Percentiles rank a stretch among this genome's conserved stretches.
Conservation (phyloP, 192 early-diverging fungal species). For the Coemansia sp. region DNA sequence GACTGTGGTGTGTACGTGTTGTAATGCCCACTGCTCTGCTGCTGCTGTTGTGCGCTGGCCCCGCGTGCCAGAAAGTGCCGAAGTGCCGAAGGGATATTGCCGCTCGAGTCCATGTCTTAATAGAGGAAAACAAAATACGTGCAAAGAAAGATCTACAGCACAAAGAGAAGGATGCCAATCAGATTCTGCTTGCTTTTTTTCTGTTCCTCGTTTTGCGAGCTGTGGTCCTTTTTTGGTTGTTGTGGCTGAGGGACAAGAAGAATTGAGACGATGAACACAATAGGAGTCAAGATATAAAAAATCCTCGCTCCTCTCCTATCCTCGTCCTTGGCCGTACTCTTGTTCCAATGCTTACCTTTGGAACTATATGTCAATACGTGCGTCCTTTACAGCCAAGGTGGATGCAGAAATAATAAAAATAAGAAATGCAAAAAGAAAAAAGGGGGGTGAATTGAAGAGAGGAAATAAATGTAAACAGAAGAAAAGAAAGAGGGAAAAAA, state of each 20-base stretch:
- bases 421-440: neutral
- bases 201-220: too few relatives aligned
- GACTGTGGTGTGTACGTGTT: conserved; percentile 25
- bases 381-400: too few relatives aligned
- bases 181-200: too few relatives aligned
- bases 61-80: conserved; percentile 42
- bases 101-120: conserved; percentile 31
- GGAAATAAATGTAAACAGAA: neutral
- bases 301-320: too few relatives aligned
- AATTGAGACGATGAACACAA: too few relatives aligned
- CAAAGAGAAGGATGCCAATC: neutral
- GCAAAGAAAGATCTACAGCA: neutral
- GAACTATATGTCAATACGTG: too few relatives aligned
- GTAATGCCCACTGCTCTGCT: conserved; percentile 7
- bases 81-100: conserved; percentile 34
- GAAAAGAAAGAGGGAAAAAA: neutral
- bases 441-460: neutral
- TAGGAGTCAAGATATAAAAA: too few relatives aligned
- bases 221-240: too few relatives aligned
- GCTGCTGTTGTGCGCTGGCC: conserved; percentile 9
- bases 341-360: too few relatives aligned
- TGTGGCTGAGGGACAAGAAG: too few relatives aligned
- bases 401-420: neutral
- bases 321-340: too few relatives aligned
- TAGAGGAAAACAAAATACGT: neutral